Base-by-base conservation (phyloP, 768 basidiomycete species). In the Cystoderma amianthinum region DNA sequence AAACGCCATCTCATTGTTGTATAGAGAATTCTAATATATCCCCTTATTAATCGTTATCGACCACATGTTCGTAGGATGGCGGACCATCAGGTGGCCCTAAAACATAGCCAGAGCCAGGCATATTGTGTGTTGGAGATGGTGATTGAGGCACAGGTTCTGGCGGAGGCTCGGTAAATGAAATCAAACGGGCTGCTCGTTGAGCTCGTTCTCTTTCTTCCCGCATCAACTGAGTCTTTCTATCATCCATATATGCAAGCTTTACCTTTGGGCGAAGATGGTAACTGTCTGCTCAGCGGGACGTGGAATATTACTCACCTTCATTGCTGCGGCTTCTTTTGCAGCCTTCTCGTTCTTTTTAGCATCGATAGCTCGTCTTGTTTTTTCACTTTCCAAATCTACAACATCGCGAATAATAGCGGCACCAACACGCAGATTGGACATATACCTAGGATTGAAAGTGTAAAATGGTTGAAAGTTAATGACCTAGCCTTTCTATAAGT, bases 211-310 rank as follows among this genome's bases (percentile, higher is more conserved):
- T 67, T 50, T 82, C 65, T 44, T 87, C 78, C 5, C 58, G 60
- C 44, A 72, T 39, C 50, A 61, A 56, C 51, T 79, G 82, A 1
- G 64, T 60, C 52, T 69, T 81, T 38, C 89, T 73, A 54, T 92
- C 89, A 36, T 92, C 89, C 52, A 88, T 69, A 55, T 77, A 90
- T 1, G 82, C 82, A 38, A 88, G 59, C 55, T 80, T 85, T n/a
- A 85, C 79, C 88, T 90, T 47, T 13, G 15, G 13, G 38, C 16
- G 36, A 18, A 7, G 10, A 34, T 28, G n/a, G 24, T 15, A 13
- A 16, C 24, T 15, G 13, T 11, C 13, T 11, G 39, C 24, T 10
- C n/a, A 25, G 9, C 9, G 7, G 23, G n/a, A 38, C 11, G 17
- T 13, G 7, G 24, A 17, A 38, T 19, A n/a, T n/a, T 5, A 52